phyloP scores from a whole-genome alignment of 306 rosid genomes.

The Sindora glabra region DNA sequence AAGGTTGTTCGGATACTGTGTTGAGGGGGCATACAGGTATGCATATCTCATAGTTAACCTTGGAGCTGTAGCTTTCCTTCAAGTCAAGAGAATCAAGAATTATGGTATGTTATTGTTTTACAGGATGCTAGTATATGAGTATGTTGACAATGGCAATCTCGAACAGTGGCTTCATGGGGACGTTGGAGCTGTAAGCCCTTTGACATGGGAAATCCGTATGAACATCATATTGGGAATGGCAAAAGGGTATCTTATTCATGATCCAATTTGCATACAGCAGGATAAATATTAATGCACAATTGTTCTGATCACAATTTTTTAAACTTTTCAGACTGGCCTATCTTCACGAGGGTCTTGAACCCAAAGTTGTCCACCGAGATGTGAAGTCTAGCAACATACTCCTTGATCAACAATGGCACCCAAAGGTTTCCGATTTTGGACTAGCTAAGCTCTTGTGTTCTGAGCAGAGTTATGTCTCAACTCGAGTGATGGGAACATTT shows the following conservation, averaged over 20 bases:
- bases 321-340: slow-evolving; percentile 73
- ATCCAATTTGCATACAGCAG: background rate
- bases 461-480: slow-evolving; percentile 84
- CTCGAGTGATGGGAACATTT: slow-evolving; percentile 98
- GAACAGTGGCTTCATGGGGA: slow-evolving; percentile 98
- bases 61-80: background rate
- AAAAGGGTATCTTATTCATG: slow-evolving; percentile 56
- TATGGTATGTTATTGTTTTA: slow-evolving; percentile 10
- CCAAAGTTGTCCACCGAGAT: slow-evolving; percentile 96
- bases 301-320: slow-evolving; percentile 15
- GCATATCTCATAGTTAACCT: background rate
- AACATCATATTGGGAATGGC: slow-evolving; percentile 80
- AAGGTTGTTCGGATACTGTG: slow-evolving; percentile 94
- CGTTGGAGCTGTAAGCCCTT: slow-evolving; percentile 80
- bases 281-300: background rate
- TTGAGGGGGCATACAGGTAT: slow-evolving; percentile 97
- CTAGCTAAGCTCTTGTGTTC: slow-evolving; percentile 91
- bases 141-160: slow-evolving; percentile 86
- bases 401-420: slow-evolving; percentile 78
- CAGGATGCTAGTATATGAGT: slow-evolving; percentile 99
- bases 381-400: slow-evolving; percentile 94
- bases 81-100: slow-evolving; percentile 1
- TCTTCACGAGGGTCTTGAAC: slow-evolving; percentile 99
- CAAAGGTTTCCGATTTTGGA: slow-evolving; percentile 97
- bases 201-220: slow-evolving; percentile 88